Conservation (phyloP, 768 basidiomycete species). For the Austroboletus festivus region DNA sequence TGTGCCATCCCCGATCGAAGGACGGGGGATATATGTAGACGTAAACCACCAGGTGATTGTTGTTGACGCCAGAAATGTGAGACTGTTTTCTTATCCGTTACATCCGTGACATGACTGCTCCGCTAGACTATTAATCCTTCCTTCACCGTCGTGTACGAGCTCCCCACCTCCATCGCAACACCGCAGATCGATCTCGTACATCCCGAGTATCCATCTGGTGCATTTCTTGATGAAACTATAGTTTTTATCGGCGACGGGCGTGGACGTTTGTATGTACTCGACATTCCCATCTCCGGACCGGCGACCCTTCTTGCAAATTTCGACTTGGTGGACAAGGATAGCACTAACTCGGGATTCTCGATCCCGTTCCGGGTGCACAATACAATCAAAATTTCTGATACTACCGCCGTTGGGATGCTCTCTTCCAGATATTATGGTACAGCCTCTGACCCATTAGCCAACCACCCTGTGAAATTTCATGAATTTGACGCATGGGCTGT, state of each 20-base stretch:
- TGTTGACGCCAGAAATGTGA: constrained; percentile 57
- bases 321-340: constrained; percentile 35
- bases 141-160: constrained; percentile 55
- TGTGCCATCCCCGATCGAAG: constrained; percentile 41
- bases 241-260: constrained; percentile 67
- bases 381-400: constrained; percentile 35
- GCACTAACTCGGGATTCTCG: constrained; percentile 20
- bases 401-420: constrained; percentile 44
- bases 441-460: constrained; percentile 17
- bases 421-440: constrained; percentile 55
- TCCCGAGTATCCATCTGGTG: constrained; percentile 72
- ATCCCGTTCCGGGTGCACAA: constrained; percentile 41
- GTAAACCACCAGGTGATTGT: constrained; percentile 56
- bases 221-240: constrained; percentile 48
- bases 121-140: constrained; percentile 53
- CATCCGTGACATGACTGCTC: not conserved
- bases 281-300: constrained; percentile 36
- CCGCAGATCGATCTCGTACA: constrained; percentile 40
- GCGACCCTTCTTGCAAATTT: constrained; percentile 52
- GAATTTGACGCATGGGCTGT: constrained; percentile 69
- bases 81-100: constrained; percentile 18
- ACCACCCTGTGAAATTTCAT: constrained; percentile 27
- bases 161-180: constrained; percentile 52
- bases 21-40: constrained; percentile 66
- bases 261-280: constrained; percentile 63